Evolutionary conservation across 768 basidiomycete species (phyloP), one percentile per base, ranked within the genome.

Genomic region (Termitomyces sp.): DNA sequence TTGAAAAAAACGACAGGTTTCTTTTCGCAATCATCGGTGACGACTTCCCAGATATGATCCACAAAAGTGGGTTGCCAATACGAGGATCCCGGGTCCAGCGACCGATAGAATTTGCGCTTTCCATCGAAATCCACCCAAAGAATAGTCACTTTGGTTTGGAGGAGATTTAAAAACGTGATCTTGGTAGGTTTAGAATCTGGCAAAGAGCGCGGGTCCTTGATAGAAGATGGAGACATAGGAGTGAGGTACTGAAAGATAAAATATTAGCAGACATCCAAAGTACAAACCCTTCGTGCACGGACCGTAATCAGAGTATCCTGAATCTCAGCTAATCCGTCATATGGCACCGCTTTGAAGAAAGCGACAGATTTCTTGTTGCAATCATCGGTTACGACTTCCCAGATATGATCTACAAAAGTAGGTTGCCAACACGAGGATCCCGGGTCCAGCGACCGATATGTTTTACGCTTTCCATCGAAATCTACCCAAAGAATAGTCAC

Each of bases 91-190:
- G 60, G 60, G 6, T 13, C 15, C 51, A 63, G 31, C 22, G 24
- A 22, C 4, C 24, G 49, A 50, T 50, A 58, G 4, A 15, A 4
- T 0, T 20, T 12, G 9, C 24, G 18, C 7, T 51, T 34, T 29
- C 57, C 60, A 31, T 31, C 4, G 24, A 8, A 55, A 26, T 56
- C 37, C 0, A 63, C 37, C 60, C 60, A 61, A 36, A 24, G 51
- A 7, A 61, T 47, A 4, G 44, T 51, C 2, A 60, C 54, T 18
- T 20, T 29, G 47, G 56, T 7, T 12, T 29, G 15, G 18, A 63
- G 59, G 22, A 16, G 22, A 31, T 63, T 63, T 3, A 54, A 48
- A 44, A 63, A 63, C n/a, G 26, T 52, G n/a, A 63, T 60, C n/a
- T 18, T 29, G 24, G 59, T 60, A 12, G 55, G 15, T 29, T 10